Conservation (phyloP, 2,329 filamentous ascomycete genomes). For the Cadophora sp. region DNA sequence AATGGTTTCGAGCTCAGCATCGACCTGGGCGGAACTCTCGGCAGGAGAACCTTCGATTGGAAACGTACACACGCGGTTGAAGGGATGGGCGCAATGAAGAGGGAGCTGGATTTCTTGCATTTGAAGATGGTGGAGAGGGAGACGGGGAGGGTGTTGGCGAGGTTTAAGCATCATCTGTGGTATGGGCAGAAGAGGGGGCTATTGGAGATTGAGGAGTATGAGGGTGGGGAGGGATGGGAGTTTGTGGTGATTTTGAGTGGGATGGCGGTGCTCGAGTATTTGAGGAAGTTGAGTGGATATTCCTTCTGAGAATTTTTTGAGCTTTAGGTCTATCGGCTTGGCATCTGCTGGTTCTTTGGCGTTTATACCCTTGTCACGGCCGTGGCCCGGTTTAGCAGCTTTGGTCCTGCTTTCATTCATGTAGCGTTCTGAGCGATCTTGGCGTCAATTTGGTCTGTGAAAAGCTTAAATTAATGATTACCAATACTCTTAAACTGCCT, state of each 20-base stretch:
- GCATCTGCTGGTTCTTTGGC: background rate
- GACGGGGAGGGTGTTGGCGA: constrained; percentile 2
- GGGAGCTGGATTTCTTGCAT: background rate
- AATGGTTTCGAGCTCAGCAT: background rate
- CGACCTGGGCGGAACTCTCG: background rate
- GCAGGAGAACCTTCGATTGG: background rate
- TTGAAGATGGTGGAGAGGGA: constrained; percentile 7
- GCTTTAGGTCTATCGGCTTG: too few species aligned
- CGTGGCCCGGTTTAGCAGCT: background rate
- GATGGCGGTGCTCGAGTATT: constrained; percentile 6
- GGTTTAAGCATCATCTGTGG: constrained; percentile 9
- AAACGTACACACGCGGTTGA: constrained; percentile 3
- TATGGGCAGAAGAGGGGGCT: constrained; percentile 8
- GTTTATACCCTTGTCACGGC: background rate
- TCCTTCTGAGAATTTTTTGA: background rate
- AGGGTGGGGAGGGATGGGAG: background rate
- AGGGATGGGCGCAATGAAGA: background rate
- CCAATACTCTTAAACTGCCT: background rate
- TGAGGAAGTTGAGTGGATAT: constrained; percentile 1
- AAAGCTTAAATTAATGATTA: constrained; percentile 5
- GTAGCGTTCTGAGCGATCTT: too few species aligned
- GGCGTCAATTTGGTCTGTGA: too few species aligned
- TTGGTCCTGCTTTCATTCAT: too few species aligned
- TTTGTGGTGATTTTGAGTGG: background rate
- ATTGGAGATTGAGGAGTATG: constrained; percentile 9